Evolutionary conservation across 2,329 filamentous ascomycete species (phyloP), one percentile per base, ranked within the genome.

Genomic region (Fusarium domesticum): DNA sequence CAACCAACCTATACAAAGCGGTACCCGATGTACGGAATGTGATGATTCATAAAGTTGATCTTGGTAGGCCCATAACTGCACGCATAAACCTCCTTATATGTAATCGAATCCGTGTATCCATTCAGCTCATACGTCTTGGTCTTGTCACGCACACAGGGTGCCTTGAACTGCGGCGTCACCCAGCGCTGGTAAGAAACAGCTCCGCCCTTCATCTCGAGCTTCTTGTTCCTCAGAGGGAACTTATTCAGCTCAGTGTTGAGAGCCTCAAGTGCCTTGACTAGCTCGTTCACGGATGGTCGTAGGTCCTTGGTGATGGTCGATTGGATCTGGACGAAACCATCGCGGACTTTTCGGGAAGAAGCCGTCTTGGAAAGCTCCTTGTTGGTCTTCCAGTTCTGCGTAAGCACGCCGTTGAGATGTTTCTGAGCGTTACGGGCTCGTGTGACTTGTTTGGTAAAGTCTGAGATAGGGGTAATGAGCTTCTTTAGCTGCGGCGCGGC

Each of bases 291-390:
- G 1, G 45, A 45, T 0, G 41, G 28, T 11, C 31, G 41, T 7
- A 55, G 12, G 5, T 52, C 48, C 7, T 46, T 47, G 37, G 43
- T 54, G 17, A 52, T 28, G 34, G 20, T 35, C 18, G 28, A 31
- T 7, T 48, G 50, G n/a, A 52, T 48, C 17, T 20, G 39, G 18
- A 45, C 45, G 10, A 50, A 44, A 0, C 46, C 42, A 17, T 39
- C 42, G 18, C 42, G 42, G 1, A 50, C 47, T 6, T 42, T 48
- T 16, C 38, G 46, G 6, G 17, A 15, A 1, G 43, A 18, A 2
- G 23, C 30, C 2, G 43, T 47, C 17, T 43, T 50, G 1, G 47
- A 25, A 6, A 50, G 40, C 8, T 50, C 43, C 36, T 41, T 37
- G 18, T 47, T 50, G 16, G 35, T 36, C 15, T 42, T 37, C 46